Evolutionary conservation across 1,284 basidiomycete genomes (phyloP).

Genomic region (Ganoderma sp.): DNA sequence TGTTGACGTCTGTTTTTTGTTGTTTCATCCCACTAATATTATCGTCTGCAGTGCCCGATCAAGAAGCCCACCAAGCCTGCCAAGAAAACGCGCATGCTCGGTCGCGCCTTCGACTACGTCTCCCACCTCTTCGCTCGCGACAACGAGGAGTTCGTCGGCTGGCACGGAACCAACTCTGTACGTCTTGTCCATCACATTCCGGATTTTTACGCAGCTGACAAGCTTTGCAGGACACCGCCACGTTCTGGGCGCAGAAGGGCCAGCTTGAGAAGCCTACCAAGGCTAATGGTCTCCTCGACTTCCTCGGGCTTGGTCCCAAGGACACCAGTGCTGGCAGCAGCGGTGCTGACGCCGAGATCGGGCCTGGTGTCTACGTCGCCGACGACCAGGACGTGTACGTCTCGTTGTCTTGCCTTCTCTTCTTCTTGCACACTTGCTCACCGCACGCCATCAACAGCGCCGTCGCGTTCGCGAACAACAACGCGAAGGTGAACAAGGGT

Average conservation of each 20-base stretch:
- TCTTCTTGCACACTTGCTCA: not conserved
- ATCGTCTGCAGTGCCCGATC: not conserved
- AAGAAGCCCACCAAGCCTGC: not conserved
- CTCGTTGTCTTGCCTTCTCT: not conserved
- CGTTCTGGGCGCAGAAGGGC: not conserved
- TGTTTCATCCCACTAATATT: not conserved
- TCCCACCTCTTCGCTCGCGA: constrained; percentile 13
- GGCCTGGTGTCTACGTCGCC: constrained; percentile 8
- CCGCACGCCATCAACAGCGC: not conserved
- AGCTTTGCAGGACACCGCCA: not conserved
- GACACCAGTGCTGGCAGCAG: not conserved
- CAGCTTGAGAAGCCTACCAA: constrained; percentile 7
- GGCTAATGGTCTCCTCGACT: not conserved
- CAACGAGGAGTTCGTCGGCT: constrained; percentile 9
- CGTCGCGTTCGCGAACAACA: constrained; percentile 11
- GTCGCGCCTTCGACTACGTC: constrained; percentile 8
- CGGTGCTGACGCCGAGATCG: constrained; percentile 11
- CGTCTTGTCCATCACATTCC: not conserved
- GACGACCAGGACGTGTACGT: constrained; percentile 11
- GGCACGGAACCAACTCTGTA: constrained; percentile 12
- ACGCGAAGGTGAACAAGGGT: not conserved
- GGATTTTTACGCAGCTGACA: not conserved
- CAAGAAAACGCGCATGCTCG: not conserved
- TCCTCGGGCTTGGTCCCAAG: constrained; percentile 6
- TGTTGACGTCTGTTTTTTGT: not conserved